Evolutionary conservation across 306 rosid genomes (phyloP).

Genomic region (Geum urbanum): DNA sequence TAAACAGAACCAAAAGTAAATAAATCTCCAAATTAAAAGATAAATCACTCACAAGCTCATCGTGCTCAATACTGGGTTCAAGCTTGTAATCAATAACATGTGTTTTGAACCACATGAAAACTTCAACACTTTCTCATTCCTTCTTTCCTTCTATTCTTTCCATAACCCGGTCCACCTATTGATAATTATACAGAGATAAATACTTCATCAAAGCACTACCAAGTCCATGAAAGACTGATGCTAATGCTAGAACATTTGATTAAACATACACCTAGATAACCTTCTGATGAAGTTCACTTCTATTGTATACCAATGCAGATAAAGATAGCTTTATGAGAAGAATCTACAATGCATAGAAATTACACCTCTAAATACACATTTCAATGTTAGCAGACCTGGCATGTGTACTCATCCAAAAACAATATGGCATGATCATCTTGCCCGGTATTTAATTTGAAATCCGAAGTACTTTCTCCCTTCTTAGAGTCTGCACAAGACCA

Average conservation of each 20-base stretch:
- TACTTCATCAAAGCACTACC: constrained; percentile 7
- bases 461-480: constrained; percentile 76
- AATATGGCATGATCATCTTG: constrained; percentile 86
- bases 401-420: constrained; percentile 77
- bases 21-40: constrained; percentile 15
- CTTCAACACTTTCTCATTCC: constrained; percentile 39
- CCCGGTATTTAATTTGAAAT: constrained; percentile 80
- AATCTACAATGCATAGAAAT: too few relatives aligned
- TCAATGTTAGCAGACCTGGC: constrained; percentile 52
- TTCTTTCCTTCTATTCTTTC: constrained; percentile 56
- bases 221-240: constrained; percentile 25
- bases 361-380: not conserved
- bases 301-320: not conserved
- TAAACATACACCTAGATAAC: not conserved
- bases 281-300: not conserved
- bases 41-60: constrained; percentile 82
- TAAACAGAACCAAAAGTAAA: constrained; percentile 13
- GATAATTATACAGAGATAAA: constrained; percentile 23
- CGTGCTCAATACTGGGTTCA: constrained; percentile 72
- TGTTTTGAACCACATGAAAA: constrained; percentile 68
- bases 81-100: constrained; percentile 65
- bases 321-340: not conserved
- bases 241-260: not conserved
- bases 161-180: constrained; percentile 60
- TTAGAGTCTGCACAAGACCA: constrained; percentile 53